Evolutionary conservation across 306 rosid genomes (phyloP), one percentile per base, ranked within the genome.

Genomic region (Begonia loranthoides): DNA sequence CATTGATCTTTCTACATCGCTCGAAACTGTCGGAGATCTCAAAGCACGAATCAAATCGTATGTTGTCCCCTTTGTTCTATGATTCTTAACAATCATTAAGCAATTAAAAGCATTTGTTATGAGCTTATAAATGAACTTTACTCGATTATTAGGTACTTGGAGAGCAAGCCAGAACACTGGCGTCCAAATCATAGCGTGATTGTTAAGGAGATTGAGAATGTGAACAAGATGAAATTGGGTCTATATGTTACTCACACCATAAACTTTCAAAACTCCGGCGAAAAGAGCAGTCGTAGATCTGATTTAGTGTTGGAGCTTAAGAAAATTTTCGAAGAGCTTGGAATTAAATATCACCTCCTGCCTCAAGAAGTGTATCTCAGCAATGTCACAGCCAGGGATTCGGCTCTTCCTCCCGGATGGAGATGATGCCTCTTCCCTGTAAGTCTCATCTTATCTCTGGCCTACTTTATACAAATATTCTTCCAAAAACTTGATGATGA

Each of bases 111-210:
- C 36, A 28, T 28, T 28, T 28, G 36, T n/a, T 49, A 15, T 14
- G 21, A 49, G 0, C 10, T 49, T 49, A 49, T 11, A 15, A n/a
- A 15, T 17, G 21, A 49, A 11, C 10, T 17, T n/a, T 15, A n/a
- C 36, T 28, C 36, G 36, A 28, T 28, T 0, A 17, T 66, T 70
- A 90, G 97, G 68, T 82, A 78, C 65, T 51, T 90, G 71, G 97
- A 90, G 43, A 71, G 82, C 66, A 85, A 52, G 61, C 94, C 87
- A 9, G 73, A 76, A 51, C 77, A 82, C 66, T 90, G 95, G 97
- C 83, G 73, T 17, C 74, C 83, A 0, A 60, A 46, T 17, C 86
- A 85, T 47, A 76, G 61, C n/a, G 70, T 82, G 17, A 15, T 70
- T 10, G 83, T 82, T 49, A 74, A 74, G 75, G 90, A 80, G 57